Conservation (phyloP, 495 filamentous ascomycete genomes). For the Neurospora cerealis region DNA sequence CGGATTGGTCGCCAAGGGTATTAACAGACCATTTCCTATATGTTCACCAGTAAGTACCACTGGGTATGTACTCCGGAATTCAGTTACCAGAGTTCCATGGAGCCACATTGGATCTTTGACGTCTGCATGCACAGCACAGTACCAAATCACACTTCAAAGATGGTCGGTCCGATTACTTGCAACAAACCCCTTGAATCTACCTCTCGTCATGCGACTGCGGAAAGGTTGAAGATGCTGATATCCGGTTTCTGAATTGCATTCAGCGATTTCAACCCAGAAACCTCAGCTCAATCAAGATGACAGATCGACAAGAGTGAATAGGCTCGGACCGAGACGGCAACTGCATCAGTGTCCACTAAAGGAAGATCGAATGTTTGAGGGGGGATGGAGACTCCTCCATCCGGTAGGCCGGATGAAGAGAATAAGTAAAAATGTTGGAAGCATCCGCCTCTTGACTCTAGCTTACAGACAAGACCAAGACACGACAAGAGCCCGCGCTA, state of each 20-base stretch:
- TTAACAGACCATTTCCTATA: not conserved
- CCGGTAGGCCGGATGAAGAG: not conserved
- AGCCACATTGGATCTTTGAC: not conserved
- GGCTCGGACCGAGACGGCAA: not conserved
- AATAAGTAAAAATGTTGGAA: not conserved
- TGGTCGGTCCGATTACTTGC: slow-evolving; percentile 21
- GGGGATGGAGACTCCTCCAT: not conserved
- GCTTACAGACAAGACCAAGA: not conserved
- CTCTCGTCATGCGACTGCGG: not conserved
- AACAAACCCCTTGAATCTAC: slow-evolving; percentile 6
- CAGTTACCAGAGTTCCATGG: not conserved
- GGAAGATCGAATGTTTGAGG: not conserved
- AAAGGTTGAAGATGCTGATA: not conserved
- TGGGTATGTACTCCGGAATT: not conserved
- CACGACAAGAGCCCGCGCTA: not conserved
- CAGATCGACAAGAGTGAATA: not conserved
- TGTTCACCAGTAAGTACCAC: not conserved
- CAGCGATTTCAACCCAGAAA: not conserved
- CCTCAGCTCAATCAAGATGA: not conserved
- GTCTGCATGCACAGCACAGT: not conserved
- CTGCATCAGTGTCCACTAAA: not conserved
- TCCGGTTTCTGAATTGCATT: not conserved
- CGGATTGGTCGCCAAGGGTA: not conserved
- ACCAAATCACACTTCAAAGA: not conserved
- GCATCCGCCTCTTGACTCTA: not conserved